Percentiles rank a stretch among this genome's conserved stretches.
phyloP scores from a whole-genome alignment of 106 monocot species.

The Narthecium ossifragum region DNA sequence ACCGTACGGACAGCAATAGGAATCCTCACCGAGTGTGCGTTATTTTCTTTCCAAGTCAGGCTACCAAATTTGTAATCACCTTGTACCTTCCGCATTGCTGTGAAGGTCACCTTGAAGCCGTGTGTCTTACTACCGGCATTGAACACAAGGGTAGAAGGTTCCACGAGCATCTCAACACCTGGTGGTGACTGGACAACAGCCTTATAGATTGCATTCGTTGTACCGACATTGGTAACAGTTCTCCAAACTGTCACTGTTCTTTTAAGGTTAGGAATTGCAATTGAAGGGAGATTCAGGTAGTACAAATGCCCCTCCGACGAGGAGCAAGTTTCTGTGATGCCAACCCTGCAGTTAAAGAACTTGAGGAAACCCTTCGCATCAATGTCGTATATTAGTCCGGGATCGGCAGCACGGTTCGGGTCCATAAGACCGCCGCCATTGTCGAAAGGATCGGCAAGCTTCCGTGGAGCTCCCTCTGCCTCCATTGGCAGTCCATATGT shows the following conservation, averaged over 20 bases:
- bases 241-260: too few species aligned
- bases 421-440: constrained; percentile 45
- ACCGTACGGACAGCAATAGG: constrained; percentile 38
- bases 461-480: constrained; percentile 46
- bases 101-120: constrained; percentile 25
- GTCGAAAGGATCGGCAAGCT: constrained; percentile 60
- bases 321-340: too few species aligned
- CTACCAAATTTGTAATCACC: constrained; percentile 52
- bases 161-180: constrained; percentile 41
- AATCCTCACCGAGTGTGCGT: constrained; percentile 28
- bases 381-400: constrained; percentile 53
- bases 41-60: constrained; percentile 36
- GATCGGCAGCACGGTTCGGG: constrained; percentile 37
- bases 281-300: too few species aligned
- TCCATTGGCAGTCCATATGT: constrained; percentile 28
- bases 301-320: too few species aligned
- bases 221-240: too few species aligned
- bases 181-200: constrained; percentile 24
- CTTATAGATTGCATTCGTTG: too few species aligned
- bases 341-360: too few species aligned
- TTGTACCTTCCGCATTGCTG: constrained; percentile 12
- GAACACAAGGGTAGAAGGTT: constrained; percentile 34
- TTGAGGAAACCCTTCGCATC: constrained; percentile 16
- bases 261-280: too few species aligned
- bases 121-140: background rate